These are phyloP conservation scores for Apiospora hydei DNA, from an alignment of 2,329 filamentous ascomycete genomes.

Conservation along the genomic window DNA sequence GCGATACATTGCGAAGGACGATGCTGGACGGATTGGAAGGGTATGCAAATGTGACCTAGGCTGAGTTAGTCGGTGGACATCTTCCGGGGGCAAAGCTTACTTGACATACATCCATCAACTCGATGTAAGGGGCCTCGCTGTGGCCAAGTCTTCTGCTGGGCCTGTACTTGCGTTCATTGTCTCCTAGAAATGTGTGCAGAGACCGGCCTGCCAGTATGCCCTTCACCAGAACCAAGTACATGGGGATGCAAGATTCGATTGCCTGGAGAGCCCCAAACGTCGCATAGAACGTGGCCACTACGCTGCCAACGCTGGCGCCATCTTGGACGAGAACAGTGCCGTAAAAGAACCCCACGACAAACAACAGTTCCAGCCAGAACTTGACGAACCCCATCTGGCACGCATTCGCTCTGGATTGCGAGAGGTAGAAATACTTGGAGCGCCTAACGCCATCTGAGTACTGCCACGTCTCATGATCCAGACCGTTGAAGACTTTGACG, in stretches of 20 bases:
- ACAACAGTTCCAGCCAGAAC: slow-evolving; percentile 78
- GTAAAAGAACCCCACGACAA: slow-evolving; percentile 91
- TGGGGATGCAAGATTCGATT: slow-evolving; percentile 76
- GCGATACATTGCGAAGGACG: slow-evolving; percentile 67
- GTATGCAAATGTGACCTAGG: slow-evolving; percentile 82
- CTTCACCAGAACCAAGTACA: slow-evolving; percentile 79
- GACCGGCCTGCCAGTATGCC: slow-evolving; percentile 76
- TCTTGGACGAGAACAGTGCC: slow-evolving; percentile 73
- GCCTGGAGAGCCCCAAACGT: slow-evolving; percentile 79
- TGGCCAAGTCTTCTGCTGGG: background rate
- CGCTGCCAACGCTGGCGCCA: slow-evolving; percentile 67
- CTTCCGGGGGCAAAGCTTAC: too few relatives aligned
- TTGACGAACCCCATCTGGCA: slow-evolving; percentile 76
- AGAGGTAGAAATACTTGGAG: slow-evolving; percentile 69
- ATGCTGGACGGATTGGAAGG: slow-evolving; percentile 69
- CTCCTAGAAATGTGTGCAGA: slow-evolving; percentile 56
- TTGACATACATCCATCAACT: background rate
- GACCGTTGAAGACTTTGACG: slow-evolving; percentile 85
- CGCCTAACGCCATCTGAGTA: slow-evolving; percentile 66
- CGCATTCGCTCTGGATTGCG: slow-evolving; percentile 73
- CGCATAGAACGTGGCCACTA: slow-evolving; percentile 87
- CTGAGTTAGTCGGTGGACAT: slow-evolving; percentile 22
- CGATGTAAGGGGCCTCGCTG: background rate
- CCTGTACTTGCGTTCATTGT: slow-evolving; percentile 22
- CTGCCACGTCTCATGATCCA: slow-evolving; percentile 70